Evolutionary conservation across 306 rosid species (phyloP).

Genomic region (Potentilla sterilis): DNA sequence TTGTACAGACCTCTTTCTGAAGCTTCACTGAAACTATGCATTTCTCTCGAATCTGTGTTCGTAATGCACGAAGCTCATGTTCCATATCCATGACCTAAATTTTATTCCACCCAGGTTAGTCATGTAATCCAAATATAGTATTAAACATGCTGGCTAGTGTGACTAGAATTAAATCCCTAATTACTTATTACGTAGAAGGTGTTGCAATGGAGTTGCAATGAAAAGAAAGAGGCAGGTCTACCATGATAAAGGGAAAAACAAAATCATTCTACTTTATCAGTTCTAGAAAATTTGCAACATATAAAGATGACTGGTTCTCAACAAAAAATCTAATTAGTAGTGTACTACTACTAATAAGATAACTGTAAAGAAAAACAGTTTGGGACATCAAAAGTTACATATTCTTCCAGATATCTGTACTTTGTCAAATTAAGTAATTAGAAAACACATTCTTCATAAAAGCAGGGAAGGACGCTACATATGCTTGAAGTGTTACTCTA

Average conservation of each 20-base stretch:
- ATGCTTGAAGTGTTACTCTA: neutral
- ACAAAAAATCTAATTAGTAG: neutral
- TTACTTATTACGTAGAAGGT: neutral
- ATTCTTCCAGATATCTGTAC: neutral
- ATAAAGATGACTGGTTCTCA: neutral
- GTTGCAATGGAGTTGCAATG: neutral
- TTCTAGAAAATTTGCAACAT: neutral
- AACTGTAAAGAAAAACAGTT: neutral
- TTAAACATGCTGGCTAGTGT: neutral
- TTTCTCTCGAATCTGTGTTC: slow-evolving; percentile 88
- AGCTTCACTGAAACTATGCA: slow-evolving; percentile 70
- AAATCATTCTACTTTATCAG: neutral
- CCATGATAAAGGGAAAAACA: neutral
- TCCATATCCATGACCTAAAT: slow-evolving; percentile 91
- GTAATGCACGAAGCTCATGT: slow-evolving; percentile 78
- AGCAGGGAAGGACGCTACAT: neutral
- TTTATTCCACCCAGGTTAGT: neutral
- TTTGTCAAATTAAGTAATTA: neutral
- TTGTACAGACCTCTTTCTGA: slow-evolving; percentile 74
- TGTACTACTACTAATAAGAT: neutral
- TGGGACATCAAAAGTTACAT: neutral
- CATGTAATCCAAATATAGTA: neutral
- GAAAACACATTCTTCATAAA: neutral
- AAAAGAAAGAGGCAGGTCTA: neutral
- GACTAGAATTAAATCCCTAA: neutral